phyloP scores from a whole-genome alignment of 2,329 filamentous ascomycete genomes.

The Tothia fuscella region DNA sequence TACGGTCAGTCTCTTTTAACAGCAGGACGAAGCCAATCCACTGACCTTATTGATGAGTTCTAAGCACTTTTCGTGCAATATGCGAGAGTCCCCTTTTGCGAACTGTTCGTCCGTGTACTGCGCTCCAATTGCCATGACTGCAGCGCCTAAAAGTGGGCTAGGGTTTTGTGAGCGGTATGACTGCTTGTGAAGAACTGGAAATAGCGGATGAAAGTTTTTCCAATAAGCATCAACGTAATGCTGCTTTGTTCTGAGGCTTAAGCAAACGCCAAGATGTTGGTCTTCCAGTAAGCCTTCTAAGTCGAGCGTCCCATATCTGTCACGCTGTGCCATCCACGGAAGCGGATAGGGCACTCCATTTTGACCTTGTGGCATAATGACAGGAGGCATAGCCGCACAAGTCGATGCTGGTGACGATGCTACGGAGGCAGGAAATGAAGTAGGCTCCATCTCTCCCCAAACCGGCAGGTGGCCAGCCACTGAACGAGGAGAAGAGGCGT shows the following conservation, averaged over 20 bases:
- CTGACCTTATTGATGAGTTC: conserved; percentile 28
- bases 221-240: conserved; percentile 29
- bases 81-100: conserved; percentile 24
- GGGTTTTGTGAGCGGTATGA: conserved; percentile 23
- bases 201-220: conserved; percentile 32
- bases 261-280: conserved; percentile 8
- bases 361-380: neutral
- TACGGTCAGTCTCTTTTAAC: no score
- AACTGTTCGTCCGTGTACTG: conserved; percentile 25
- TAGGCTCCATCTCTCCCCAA: neutral
- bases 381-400: conserved; percentile 5
- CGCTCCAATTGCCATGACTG: conserved; percentile 33
- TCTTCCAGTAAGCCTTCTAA: conserved; percentile 8
- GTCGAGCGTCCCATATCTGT: conserved; percentile 7
- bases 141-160: conserved; percentile 33
- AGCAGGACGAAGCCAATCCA: no score
- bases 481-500: neutral
- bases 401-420: conserved; percentile 3
- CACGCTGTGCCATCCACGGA: neutral
- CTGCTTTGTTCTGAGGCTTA: conserved; percentile 9
- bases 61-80: conserved; percentile 29
- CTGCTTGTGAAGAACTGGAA: conserved; percentile 32
- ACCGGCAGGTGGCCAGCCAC: neutral
- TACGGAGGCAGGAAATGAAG: neutral
- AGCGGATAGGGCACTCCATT: conserved; percentile 7